Percentiles rank a stretch among this genome's conserved stretches.
Evolutionary conservation across 495 filamentous ascomycete genomes (phyloP).

Genomic region (Neurospora sp.): DNA sequence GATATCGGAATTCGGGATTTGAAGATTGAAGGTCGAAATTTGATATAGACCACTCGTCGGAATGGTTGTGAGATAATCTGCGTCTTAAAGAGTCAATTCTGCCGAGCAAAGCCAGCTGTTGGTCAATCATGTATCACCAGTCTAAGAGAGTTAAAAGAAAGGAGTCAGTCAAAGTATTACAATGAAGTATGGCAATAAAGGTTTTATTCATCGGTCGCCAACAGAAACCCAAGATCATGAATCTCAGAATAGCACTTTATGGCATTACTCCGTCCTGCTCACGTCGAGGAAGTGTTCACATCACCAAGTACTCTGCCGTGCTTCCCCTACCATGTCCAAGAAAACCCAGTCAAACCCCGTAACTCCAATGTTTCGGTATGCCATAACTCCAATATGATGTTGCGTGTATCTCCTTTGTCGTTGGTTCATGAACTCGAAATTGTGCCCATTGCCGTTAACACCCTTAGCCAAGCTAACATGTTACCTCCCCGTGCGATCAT

Average conservation of each 20-base stretch:
- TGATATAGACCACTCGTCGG: background rate
- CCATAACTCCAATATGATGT: background rate
- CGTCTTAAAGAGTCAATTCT: background rate
- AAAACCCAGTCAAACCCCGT: background rate
- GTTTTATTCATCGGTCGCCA: background rate
- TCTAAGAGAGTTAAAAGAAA: background rate
- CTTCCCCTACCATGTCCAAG: background rate
- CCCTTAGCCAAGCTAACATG: constrained; percentile 6
- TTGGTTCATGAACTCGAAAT: background rate
- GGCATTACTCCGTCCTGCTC: background rate
- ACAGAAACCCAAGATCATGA: background rate
- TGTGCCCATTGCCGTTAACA: background rate
- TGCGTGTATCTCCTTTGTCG: background rate
- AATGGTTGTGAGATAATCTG: background rate
- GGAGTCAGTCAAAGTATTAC: background rate
- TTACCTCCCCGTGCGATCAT: background rate
- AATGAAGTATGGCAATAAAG: background rate
- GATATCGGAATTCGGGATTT: background rate
- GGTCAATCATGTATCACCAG: background rate
- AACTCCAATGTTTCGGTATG: background rate
- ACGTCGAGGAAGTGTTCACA: background rate
- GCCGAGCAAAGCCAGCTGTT: background rate
- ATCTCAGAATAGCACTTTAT: background rate
- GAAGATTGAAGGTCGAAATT: too few relatives aligned
- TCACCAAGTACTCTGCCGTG: background rate